Base-by-base conservation (phyloP, 108 stramenopile genomes). In the Aurantiochytrium sp. region DNA sequence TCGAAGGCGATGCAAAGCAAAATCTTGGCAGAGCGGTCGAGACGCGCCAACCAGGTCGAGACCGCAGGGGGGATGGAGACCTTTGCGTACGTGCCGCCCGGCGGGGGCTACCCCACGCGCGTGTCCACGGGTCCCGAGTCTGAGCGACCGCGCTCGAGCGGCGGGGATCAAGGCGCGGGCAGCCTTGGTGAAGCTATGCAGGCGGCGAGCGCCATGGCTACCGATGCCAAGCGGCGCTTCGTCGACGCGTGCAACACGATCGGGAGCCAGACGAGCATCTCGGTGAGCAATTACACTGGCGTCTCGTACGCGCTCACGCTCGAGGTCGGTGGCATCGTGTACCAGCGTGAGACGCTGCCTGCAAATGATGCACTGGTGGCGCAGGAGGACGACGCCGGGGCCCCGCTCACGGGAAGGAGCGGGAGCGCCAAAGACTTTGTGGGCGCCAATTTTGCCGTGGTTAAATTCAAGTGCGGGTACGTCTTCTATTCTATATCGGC, bases 391-490 rank as follows among this genome's bases (percentile, higher is more conserved):
- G 76, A 53, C 4, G 64, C 4, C 64, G 64, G 64, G 21, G 64
- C 64, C 25, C 12, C 35, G 35, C 51, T 83, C 3, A 53, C 45
- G n/a, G 76, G 76, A 14, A 43, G 76, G 19, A 12, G 51, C 19
- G 76, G 76, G 12, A 6, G 23, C 25, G 51, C 45, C 19, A 53
- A 18, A 35, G 49, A 47, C 28, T 83, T 53, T 53, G n/a, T 47
- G 28, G 76, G 76, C 76, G n/a, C 76, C 45, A 83, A 83, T 45
- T 83, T 83, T 83, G 76, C 76, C 16, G 76, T 83, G 6, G 76
- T 53, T 4, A 83, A 83, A 35, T 53, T 83, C 23, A 23, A 47
- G n/a, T 83, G 76, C 28, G 76, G 76, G 4, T 83, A 53, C 23
- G 76, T 53, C 0, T 83, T 47, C 25, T 83, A 83, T 23, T 25